These are phyloP conservation scores for Blepharisma stoltei DNA, from an alignment of 73 alveolate species.

Conservation along the genomic window DNA sequence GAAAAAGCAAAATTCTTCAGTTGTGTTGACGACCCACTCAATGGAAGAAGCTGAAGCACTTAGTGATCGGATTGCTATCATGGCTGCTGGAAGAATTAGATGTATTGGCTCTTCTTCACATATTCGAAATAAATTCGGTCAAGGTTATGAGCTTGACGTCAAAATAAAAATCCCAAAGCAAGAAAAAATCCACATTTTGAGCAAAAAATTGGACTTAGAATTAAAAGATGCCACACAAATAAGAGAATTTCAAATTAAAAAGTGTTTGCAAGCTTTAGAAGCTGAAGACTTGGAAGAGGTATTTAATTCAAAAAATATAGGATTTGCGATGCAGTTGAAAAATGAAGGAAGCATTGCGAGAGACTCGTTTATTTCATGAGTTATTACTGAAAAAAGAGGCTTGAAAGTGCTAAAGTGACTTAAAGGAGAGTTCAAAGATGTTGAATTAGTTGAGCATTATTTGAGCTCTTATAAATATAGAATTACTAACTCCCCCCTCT, in stretches of 20 bases:
- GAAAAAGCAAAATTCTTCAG: conserved; percentile 59
- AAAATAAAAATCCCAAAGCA: conserved; percentile 38
- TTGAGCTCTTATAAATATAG: conserved; percentile 64
- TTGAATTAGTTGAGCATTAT: conserved; percentile 57
- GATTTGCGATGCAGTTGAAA: too few relatives aligned
- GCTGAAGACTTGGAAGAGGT: conserved; percentile 4
- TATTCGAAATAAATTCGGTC: conserved; percentile 60
- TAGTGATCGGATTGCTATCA: conserved; percentile 77
- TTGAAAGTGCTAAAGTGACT: conserved; percentile 43
- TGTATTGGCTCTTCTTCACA: conserved; percentile 67
- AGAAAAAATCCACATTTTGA: conserved; percentile 35
- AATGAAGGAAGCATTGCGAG: too few relatives aligned
- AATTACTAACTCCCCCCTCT: too few relatives aligned
- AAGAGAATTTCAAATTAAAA: neutral
- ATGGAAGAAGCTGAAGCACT: conserved; percentile 94
- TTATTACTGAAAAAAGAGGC: conserved; percentile 52
- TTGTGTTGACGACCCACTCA: conserved; percentile 84
- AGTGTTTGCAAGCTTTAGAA: neutral
- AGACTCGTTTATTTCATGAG: conserved; percentile 40
- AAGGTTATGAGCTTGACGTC: conserved; percentile 60
- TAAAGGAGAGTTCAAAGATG: conserved; percentile 41
- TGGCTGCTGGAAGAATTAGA: conserved; percentile 78
- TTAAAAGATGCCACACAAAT: neutral
- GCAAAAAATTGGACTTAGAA: neutral
- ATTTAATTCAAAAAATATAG: too few relatives aligned